Base-by-base conservation (phyloP, 768 basidiomycete genomes). In the Mycena amicta region DNA sequence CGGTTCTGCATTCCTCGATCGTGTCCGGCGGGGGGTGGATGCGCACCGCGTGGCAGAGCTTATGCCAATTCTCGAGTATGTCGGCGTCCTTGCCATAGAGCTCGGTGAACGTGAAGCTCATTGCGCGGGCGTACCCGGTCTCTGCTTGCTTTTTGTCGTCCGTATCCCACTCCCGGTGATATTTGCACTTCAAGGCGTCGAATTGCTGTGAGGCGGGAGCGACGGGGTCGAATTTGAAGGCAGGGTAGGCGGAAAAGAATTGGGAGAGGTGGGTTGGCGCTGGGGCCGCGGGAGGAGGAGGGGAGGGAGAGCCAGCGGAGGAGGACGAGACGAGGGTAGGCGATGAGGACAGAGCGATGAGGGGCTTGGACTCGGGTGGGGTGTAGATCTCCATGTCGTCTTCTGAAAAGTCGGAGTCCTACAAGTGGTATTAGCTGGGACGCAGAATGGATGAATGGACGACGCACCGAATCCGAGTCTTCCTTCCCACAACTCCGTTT, bases 1-100 rank as follows among this genome's bases (percentile, higher is more conserved):
- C 74, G 47, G 53, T 30, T 51, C 62, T 62, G 47, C 74, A 75
- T n/a, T 49, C 67, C 13, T 58, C 29, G 20, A 74, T 39, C 0
- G 45, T 66, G 2, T 65, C 60, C 1, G 75, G 74, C 4, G 55
- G 16, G 15, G 58, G 57, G 2, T 11, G 2, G 16, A 59, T 37
- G 39, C 49, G 50, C 27, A 55, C 57, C 15, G 25, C 41, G 13
- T 47, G 52, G 33, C 55, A 65, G 28, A 59, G 61, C 25, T 22
- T 25, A 41, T 53, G 57, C 61, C 57, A 65, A 25, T 59, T 55
- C 16, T 30, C 56, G n/a, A 54, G 52, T 15, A 18, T 31, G 43
- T 54, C 11, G 12, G 50, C 53, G 49, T 56, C 61, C 37, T 49
- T 47, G 15, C 53, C 61, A 30, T 46, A 65, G 25, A 23, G 13